Evolutionary conservation across 352 stramenopile species (phyloP).

Genomic region (Pythium catenulatum): DNA sequence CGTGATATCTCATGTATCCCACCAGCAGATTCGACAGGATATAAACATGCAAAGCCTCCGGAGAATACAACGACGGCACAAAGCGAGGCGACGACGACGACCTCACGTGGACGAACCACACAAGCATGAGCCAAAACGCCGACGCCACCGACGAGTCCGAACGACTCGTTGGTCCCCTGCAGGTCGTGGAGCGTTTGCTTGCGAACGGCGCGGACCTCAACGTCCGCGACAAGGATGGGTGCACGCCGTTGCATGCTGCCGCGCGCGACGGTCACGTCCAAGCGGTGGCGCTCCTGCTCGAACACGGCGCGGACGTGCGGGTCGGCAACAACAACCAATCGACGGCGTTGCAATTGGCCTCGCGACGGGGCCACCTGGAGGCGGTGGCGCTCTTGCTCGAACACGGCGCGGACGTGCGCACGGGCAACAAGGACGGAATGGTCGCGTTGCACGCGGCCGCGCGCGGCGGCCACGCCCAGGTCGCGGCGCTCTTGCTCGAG

Average conservation of each 20-base stretch:
- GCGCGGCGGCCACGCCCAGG: neutral
- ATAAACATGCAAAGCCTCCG: too few species aligned
- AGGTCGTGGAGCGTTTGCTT: neutral
- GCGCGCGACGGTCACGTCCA: too few species aligned
- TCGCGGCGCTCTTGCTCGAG: neutral
- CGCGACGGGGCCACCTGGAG: neutral
- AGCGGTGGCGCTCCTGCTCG: neutral
- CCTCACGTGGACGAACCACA: too few species aligned
- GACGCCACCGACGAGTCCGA: too few species aligned
- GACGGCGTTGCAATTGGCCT: neutral
- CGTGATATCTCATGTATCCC: too few species aligned
- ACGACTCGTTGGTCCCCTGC: too few species aligned
- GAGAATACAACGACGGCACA: too few species aligned
- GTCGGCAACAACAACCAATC: neutral
- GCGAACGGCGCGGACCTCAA: neutral
- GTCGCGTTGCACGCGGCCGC: neutral
- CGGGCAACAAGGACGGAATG: neutral
- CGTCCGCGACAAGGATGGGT: neutral
- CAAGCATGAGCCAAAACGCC: too few species aligned
- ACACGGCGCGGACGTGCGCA: neutral
- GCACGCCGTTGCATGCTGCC: too few species aligned
- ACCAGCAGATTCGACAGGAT: too few species aligned
- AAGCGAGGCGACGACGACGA: too few species aligned
- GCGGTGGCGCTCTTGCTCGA: neutral
- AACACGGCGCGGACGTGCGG: neutral